phyloP scores from a whole-genome alignment of 495 filamentous ascomycete species.

The Neurospora terricola region DNA sequence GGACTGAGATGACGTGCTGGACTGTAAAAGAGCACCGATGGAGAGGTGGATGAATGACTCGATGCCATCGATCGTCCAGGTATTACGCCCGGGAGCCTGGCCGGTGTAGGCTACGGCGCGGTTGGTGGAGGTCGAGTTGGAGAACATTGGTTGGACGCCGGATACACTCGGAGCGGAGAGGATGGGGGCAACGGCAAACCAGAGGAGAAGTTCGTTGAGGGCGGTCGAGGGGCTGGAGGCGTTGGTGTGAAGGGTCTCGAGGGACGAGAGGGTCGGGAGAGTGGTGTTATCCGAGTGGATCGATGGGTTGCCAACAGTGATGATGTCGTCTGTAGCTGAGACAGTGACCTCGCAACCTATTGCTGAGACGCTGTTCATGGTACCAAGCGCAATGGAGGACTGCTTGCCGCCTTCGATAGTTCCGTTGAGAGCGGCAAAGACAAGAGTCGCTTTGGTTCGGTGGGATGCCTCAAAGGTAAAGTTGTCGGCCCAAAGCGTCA shows the following conservation, averaged over 20 bases:
- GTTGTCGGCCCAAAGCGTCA: slow-evolving; percentile 17
- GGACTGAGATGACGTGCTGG: slow-evolving; percentile 3
- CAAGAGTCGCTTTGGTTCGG: slow-evolving; percentile 14
- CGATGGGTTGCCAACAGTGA: slow-evolving; percentile 6
- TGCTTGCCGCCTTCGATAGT: slow-evolving; percentile 15
- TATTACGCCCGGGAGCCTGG: slow-evolving; percentile 6
- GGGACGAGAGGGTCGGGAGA: slow-evolving; percentile 14
- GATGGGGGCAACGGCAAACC: slow-evolving; percentile 21
- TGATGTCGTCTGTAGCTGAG: slow-evolving; percentile 9
- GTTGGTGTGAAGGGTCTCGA: slow-evolving; percentile 6
- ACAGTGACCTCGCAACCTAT: slow-evolving; percentile 17
- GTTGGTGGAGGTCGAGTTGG: slow-evolving; percentile 14
- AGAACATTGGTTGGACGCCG: slow-evolving; percentile 21
- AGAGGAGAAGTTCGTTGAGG: slow-evolving; percentile 23
- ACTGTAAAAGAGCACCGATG: slow-evolving; percentile 18
- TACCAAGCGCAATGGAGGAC: slow-evolving; percentile 3
- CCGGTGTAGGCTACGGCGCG: slow-evolving; percentile 11
- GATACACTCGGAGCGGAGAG: slow-evolving; percentile 13
- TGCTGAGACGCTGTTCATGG: slow-evolving; percentile 12
- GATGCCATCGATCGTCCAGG: slow-evolving; percentile 17
- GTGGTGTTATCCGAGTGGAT: neutral
- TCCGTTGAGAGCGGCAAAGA: slow-evolving; percentile 24
- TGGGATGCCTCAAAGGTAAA: slow-evolving; percentile 13
- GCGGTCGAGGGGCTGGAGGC: slow-evolving; percentile 1
- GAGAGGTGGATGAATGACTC: slow-evolving; percentile 15